Evolutionary conservation across 345 rosid species (phyloP), one percentile per base, ranked within the genome.

Genomic region (Nephelium lappaceum): DNA sequence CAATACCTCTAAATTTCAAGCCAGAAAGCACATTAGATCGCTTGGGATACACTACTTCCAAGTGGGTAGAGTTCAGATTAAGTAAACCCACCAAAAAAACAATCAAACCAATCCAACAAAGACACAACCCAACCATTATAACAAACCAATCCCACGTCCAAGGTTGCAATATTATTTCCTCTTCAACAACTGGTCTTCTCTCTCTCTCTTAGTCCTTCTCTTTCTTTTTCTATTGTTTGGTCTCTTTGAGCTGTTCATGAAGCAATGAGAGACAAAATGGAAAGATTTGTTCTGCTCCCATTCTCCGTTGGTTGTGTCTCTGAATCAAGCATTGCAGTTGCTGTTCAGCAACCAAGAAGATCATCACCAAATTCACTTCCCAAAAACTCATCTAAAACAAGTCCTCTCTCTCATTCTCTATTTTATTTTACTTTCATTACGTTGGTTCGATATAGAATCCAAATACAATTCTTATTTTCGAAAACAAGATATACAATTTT

Each of bases 51-150:
- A 83, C 86, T 77, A 73, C 86, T 77, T 73, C 23, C 57, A 53
- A 21, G 72, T 47, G 14, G 71, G 69, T 73, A 23, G 79, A 69
- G 81, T 80, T 73, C 69, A 72, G 73, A 73, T 36, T 68, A 80
- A 80, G 83, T 31, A n/a, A 79, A 43, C 41, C 38, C 60, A 63
- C 38, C 16, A 42, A n/a, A 14, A 11, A n/a, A n/a, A n/a, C n/a
- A n/a, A n/a, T n/a, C n/a, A n/a, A n/a, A n/a, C n/a, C n/a, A n/a
- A n/a, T n/a, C n/a, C n/a, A 73, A 23, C 79, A 83, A 84, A 87
- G 90, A 78, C 81, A 83, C 36, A 18, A 39, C n/a, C 79, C 69
- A 62, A 74, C 82, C 81, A 68, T 65, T 86, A 82, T 82, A 86
- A 84, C 79, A 74, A 77, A 74, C 81, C 69, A 68, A 47, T 38